Evolutionary conservation across 345 rosid species (phyloP).

Genomic region (Mallotus nudiflorus): DNA sequence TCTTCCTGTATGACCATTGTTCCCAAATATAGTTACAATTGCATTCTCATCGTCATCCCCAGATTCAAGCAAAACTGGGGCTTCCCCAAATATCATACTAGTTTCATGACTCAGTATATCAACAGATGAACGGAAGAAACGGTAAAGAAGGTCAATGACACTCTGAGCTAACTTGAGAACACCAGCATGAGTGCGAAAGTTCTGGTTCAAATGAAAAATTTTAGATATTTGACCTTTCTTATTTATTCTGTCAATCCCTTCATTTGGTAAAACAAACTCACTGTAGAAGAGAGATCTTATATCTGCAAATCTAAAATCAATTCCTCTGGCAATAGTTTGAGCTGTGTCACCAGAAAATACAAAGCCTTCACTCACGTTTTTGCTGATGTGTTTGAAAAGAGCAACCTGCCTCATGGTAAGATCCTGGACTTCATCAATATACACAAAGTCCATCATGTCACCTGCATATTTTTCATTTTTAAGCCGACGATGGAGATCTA

Average conservation of each 20-base stretch:
- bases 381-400: constrained; percentile 43
- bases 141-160: constrained; percentile 46
- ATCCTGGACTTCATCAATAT: constrained; percentile 68
- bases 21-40: constrained; percentile 43
- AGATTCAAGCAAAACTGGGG: constrained; percentile 45
- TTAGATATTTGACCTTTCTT: constrained; percentile 43
- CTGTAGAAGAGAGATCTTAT: constrained; percentile 43
- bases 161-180: constrained; percentile 55
- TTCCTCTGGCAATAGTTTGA: constrained; percentile 48
- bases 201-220: constrained; percentile 43
- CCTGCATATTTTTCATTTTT: constrained; percentile 26
- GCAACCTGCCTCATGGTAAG: constrained; percentile 57
- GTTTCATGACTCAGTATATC: constrained; percentile 44
- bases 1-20: constrained; percentile 17
- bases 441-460: constrained; percentile 46
- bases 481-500: constrained; percentile 50
- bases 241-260: constrained; percentile 16
- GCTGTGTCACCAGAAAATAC: constrained; percentile 56
- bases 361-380: constrained; percentile 49
- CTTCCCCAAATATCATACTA: constrained; percentile 46
- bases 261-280: constrained; percentile 33
- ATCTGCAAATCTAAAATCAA: constrained; percentile 56
- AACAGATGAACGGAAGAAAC: constrained; percentile 39
- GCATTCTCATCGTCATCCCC: constrained; percentile 36
- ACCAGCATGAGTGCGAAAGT: constrained; percentile 56